Evolutionary conservation across 306 rosid genomes (phyloP).

Genomic region (Cicer yamashitae): DNA sequence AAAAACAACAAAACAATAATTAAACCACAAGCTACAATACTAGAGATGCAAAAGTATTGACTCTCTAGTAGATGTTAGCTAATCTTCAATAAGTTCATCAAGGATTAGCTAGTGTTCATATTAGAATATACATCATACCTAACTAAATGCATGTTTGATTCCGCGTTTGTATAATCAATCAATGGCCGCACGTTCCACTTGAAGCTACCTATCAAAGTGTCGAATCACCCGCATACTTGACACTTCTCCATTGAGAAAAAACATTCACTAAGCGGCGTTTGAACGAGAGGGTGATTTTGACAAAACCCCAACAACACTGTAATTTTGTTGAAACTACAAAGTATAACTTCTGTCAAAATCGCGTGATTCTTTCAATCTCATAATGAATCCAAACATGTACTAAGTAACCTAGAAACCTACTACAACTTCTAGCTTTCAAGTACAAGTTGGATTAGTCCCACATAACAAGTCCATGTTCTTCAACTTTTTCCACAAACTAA

Average conservation of each 20-base stretch:
- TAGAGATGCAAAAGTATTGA: slow-evolving; percentile 21
- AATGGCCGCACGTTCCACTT: too few species aligned
- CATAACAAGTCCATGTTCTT: slow-evolving; percentile 83
- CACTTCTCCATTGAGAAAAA: too few species aligned
- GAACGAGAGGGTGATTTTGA: too few species aligned
- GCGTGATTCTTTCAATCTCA: too few species aligned
- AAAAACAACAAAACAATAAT: not conserved
- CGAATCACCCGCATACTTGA: too few species aligned
- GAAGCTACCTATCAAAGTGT: too few species aligned
- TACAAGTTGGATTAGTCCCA: slow-evolving; percentile 61
- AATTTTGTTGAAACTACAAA: too few species aligned
- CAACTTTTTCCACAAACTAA: slow-evolving; percentile 65
- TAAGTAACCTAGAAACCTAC: slow-evolving; percentile 33
- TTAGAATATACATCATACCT: slow-evolving; percentile 42
- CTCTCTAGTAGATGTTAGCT: slow-evolving; percentile 38
- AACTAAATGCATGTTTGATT: not conserved
- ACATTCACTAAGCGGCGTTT: too few species aligned
- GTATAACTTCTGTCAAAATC: too few species aligned
- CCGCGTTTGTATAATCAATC: too few species aligned
- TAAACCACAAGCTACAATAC: slow-evolving; percentile 8
- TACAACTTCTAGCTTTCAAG: slow-evolving; percentile 7
- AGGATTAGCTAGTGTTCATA: slow-evolving; percentile 32
- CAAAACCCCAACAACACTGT: too few species aligned
- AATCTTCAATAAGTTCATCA: slow-evolving; percentile 45
- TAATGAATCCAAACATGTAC: not conserved